Evolutionary conservation across 331 rosid genomes (phyloP), one percentile per base, ranked within the genome.

Genomic region (Quercus phellos): DNA sequence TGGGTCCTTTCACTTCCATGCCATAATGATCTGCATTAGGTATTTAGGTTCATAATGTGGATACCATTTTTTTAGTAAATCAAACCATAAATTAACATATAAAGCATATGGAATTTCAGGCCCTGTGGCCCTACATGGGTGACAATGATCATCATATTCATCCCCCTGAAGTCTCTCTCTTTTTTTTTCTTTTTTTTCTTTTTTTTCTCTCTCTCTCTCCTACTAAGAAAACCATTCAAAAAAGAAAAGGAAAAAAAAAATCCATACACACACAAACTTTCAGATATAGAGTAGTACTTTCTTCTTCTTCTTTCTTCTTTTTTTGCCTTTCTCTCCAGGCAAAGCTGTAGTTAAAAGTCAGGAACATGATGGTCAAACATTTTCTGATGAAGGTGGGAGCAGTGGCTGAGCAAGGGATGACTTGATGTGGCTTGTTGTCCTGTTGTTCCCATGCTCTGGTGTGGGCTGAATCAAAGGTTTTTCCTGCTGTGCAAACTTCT

Each of bases 371-470:
- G 67, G 71, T 93, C 78, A 93, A 32, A 93, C 98, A 81, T 82
- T 91, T 59, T 91, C 98, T 61, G 96, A 85, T 55, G 93, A 84
- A 55, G 96, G 80, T 78, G 89, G 91, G 54, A 93, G 90, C 21
- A 93, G 98, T 55, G 97, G 98, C 75, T 88, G 92, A 80, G 84
- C 74, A 46, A 91, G 87, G 51, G 95, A 85, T 83, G 85, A 5
- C 86, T 87, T 93, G 90, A 82, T 82, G 73, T 84, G 94, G 72
- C 76, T 24, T 21, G 81, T 53, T 21, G 91, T 82, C 72, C 98
- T 86, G 70, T 72, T 91, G 90, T 80, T 92, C 46, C 83, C 55
- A 67, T 87, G 95, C 69, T 90, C 96, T 6, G 87, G 80, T 27
- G 84, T 72, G 75, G 97, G 81, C 70, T 86, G 84, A 60, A 88